Evolutionary conservation across 768 basidiomycete species (phyloP), one percentile per base, ranked within the genome.

Genomic region (Coprinopsis marcescibilis): DNA sequence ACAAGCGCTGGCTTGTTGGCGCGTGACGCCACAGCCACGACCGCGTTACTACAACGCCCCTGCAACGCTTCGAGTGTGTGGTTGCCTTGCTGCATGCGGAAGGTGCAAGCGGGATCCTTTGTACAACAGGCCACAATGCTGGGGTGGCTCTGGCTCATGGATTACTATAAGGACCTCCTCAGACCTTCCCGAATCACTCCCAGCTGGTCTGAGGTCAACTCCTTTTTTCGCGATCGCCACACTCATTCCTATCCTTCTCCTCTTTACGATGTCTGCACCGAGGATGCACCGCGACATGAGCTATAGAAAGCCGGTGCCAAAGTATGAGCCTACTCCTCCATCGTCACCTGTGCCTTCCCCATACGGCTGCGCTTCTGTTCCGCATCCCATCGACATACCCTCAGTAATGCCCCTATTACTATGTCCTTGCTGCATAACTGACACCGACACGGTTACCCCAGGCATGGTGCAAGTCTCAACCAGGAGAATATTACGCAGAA

Each of bases 281-380:
- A 46, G 43, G 41, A 64, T 71, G 66, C 64, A 59, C 45, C 67
- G 66, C 37, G 62, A 63, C 55, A 77, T 77, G 75, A 82, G 78
- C 60, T 80, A 83, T 60, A 72, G 84, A 44, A 87, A 87, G 60
- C 85, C 85, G 25, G 83, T 77, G 32, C 85, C 85, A 2, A 63
- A 65, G 43, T 85, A 78, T 62, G 69, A 83, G 35, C 83, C 83
- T 26, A 82, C 83, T 11, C 78, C 83, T 4, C 76, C 80, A 39
- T 63, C 73, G 1, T 71, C 71, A 4, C 72, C 72, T 12, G 60
- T 45, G 3, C 39, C 33, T 14, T 27, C 51, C 24, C 49, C 47
- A 15, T 45, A 52, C 23, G 46, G 39, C 12, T 53, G 34, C 21
- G 21, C 34, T 20, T 33, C 41, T 35, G 29, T 45, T 41, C 46